Conservation (phyloP, 2,329 filamentous ascomycete species). For the Metarhizium brunneum region DNA sequence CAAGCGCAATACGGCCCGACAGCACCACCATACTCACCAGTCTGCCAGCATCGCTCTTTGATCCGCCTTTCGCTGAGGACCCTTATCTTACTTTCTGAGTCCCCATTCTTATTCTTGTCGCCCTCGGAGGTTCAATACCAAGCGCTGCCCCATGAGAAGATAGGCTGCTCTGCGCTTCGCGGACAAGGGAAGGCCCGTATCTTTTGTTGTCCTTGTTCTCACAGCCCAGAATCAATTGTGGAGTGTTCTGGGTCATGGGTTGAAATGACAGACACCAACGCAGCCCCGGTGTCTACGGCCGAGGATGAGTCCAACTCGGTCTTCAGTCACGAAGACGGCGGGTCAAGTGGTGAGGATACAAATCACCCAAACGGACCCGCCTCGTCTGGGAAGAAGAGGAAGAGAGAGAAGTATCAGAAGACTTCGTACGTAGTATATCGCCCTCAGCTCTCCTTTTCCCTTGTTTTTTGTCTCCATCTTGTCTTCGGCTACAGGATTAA, state of each 20-base stretch:
- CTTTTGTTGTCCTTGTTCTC: neutral
- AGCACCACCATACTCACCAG: neutral
- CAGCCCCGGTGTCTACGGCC: constrained; percentile 17
- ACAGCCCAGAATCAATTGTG: constrained; percentile 1
- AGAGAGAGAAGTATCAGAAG: constrained; percentile 31
- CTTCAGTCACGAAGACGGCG: constrained; percentile 26
- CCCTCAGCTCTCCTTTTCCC: neutral
- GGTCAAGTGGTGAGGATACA: constrained; percentile 27
- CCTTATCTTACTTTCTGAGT: neutral
- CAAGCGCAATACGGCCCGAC: neutral
- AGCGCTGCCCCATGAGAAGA: neutral
- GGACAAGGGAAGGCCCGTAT: neutral
- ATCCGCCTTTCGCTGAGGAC: neutral
- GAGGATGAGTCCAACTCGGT: constrained; percentile 27
- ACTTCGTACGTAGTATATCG: constrained; percentile 26
- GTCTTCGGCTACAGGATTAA: neutral
- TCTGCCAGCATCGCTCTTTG: neutral
- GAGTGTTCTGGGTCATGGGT: constrained; percentile 4
- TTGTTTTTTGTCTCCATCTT: neutral
- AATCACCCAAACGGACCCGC: constrained; percentile 16
- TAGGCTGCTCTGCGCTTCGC: neutral
- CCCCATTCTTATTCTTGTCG: neutral
- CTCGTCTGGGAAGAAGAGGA: constrained; percentile 26
- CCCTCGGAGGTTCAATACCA: neutral
- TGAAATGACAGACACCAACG: constrained; percentile 9